These are phyloP conservation scores for Cucurbita ficifolia DNA, from an alignment of 306 rosid species.

Conservation along the genomic window DNA sequence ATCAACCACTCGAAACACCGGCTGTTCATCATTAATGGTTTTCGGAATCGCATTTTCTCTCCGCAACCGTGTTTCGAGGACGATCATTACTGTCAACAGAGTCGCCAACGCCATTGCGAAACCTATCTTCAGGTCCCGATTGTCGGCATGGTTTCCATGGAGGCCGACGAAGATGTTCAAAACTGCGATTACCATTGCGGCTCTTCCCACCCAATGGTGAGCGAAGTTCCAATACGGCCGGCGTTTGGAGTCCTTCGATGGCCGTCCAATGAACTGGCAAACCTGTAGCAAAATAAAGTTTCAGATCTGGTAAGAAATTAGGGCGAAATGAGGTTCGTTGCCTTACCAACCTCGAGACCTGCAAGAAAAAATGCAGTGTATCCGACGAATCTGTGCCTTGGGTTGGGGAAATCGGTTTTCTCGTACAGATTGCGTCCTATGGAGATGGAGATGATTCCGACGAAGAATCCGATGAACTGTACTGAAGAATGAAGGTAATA, in stretches of 20 bases:
- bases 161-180: background rate
- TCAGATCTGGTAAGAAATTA: background rate
- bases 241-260: background rate
- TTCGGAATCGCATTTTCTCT: background rate
- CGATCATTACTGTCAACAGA: background rate
- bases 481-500: constrained; percentile 10
- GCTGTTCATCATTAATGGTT: background rate
- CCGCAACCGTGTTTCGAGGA: background rate
- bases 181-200: background rate
- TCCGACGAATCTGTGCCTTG: background rate
- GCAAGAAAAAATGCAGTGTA: background rate
- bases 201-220: constrained; percentile 1
- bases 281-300: background rate
- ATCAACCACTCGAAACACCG: background rate
- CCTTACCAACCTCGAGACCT: background rate
- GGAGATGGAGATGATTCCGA: background rate
- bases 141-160: background rate
- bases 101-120: background rate
- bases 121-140: background rate
- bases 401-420: background rate
- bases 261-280: background rate
- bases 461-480: constrained; percentile 6
- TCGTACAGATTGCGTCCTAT: background rate
- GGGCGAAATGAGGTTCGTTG: background rate
- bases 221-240: background rate